Percentiles rank a stretch among this genome's conserved stretches.
Conservation (phyloP, 1,284 basidiomycete species). For the Leccinum fallax region DNA sequence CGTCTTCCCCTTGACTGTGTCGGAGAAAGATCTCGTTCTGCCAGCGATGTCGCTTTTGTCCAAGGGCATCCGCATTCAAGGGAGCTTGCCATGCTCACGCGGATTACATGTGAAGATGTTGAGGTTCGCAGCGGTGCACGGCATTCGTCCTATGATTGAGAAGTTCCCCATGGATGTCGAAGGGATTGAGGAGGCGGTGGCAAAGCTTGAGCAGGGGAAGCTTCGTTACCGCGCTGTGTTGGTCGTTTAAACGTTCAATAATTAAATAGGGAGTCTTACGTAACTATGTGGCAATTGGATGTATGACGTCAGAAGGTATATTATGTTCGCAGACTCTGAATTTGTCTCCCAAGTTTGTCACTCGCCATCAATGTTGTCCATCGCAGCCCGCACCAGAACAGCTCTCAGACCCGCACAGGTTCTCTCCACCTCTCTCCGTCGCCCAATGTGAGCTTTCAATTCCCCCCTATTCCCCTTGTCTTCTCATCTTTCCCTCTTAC, state of each 20-base stretch:
- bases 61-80: conserved; percentile 28
- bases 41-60: conserved; percentile 20
- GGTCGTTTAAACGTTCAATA: conserved; percentile 16
- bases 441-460: conserved; percentile 11
- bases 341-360: background rate
- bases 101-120: conserved; percentile 34
- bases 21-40: conserved; percentile 21
- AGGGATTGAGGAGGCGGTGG: conserved; percentile 36
- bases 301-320: conserved; percentile 18
- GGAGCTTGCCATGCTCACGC: conserved; percentile 27
- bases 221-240: conserved; percentile 38
- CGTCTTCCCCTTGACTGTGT: conserved; percentile 29
- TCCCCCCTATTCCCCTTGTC: background rate
- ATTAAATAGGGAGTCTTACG: background rate
- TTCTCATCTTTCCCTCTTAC: background rate
- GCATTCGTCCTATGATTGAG: conserved; percentile 30
- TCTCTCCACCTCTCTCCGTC: background rate
- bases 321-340: background rate
- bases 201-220: conserved; percentile 26
- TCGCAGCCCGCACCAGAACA: conserved; percentile 9
- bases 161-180: conserved; percentile 31
- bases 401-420: background rate
- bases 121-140: conserved; percentile 29
- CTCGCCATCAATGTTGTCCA: conserved; percentile 12
- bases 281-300: conserved; percentile 1